Conservation (phyloP, 768 basidiomycete species). For the Neoboletus brunneissimus region DNA sequence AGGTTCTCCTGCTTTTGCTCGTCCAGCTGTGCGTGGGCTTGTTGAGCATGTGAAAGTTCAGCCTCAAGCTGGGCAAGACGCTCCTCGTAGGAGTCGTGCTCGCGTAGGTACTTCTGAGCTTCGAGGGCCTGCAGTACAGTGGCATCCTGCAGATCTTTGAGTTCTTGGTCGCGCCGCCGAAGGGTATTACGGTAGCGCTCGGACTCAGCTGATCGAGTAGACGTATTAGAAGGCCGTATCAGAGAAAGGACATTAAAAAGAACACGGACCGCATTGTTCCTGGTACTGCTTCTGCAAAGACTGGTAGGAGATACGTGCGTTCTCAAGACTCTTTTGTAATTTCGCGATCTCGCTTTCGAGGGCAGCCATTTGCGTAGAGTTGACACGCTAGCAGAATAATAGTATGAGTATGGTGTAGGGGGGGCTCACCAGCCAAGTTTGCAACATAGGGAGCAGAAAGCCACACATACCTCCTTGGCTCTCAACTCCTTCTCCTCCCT, state of each 20-base stretch:
- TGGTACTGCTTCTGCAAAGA: slow-evolving; percentile 84
- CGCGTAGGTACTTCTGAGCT: slow-evolving; percentile 58
- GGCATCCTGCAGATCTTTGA: slow-evolving; percentile 62
- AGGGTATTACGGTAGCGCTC: slow-evolving; percentile 76
- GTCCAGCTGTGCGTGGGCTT: slow-evolving; percentile 72
- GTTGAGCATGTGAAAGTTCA: slow-evolving; percentile 67
- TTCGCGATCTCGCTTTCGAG: slow-evolving; percentile 80
- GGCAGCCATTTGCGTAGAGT: slow-evolving; percentile 59
- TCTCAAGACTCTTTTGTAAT: slow-evolving; percentile 70
- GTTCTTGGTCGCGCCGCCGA: slow-evolving; percentile 69
- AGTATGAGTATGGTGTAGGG: slow-evolving; percentile 3
- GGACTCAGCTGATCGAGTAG: slow-evolving; percentile 52
- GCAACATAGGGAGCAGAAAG: slow-evolving; percentile 3
- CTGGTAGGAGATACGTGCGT: slow-evolving; percentile 66
- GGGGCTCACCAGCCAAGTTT: not conserved
- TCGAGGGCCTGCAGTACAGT: slow-evolving; percentile 64
- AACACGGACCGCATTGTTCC: slow-evolving; percentile 76
- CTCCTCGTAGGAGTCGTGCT: slow-evolving; percentile 69
- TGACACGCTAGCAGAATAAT: slow-evolving; percentile 48
- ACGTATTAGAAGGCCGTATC: not conserved
- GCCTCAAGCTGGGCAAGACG: slow-evolving; percentile 66
- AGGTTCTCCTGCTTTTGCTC: slow-evolving; percentile 95
- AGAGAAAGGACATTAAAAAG: not conserved
- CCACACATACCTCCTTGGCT: slow-evolving; percentile 67
- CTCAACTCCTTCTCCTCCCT: slow-evolving; percentile 92